A percentile compares a stretch with the other conserved stretches of the same genome.
phyloP scores from a whole-genome alignment of 108 stramenopile species.

The Thalassiosira profunda region DNA sequence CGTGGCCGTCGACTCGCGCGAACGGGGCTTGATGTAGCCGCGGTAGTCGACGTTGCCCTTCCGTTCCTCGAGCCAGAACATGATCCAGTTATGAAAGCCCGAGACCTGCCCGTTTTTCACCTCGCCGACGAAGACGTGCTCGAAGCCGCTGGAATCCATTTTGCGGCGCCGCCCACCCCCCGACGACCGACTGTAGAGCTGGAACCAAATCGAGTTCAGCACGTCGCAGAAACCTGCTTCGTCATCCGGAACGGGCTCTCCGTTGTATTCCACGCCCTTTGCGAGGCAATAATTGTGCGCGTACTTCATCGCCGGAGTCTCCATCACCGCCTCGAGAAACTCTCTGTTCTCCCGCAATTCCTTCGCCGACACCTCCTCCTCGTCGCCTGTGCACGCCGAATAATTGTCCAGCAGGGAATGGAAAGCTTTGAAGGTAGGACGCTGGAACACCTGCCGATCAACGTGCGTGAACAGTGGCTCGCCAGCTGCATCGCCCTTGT shows the following conservation, averaged over 20 bases:
- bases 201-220: slow-evolving; percentile 89
- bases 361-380: slow-evolving; percentile 60
- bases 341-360: slow-evolving; percentile 70
- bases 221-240: slow-evolving; percentile 60
- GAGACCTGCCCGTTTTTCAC: slow-evolving; percentile 71
- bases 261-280: slow-evolving; percentile 51
- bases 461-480: slow-evolving; percentile 86
- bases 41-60: slow-evolving; percentile 84
- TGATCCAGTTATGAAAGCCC: slow-evolving; percentile 96
- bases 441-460: slow-evolving; percentile 46
- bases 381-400: slow-evolving; percentile 56
- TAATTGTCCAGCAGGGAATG: slow-evolving; percentile 89
- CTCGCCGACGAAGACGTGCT: slow-evolving; percentile 96
- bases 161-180: slow-evolving; percentile 30
- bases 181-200: slow-evolving; percentile 75
- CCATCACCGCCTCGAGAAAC: slow-evolving; percentile 80
- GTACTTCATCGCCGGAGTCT: slow-evolving; percentile 93
- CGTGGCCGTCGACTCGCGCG: slow-evolving; percentile 50
- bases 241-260: slow-evolving; percentile 53
- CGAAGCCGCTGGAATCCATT: slow-evolving; percentile 90
- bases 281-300: slow-evolving; percentile 77
- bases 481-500: slow-evolving; percentile 77
- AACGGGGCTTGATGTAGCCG: slow-evolving; percentile 84
- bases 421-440: slow-evolving; percentile 88
- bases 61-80: slow-evolving; percentile 90